Evolutionary conservation across 2,329 filamentous ascomycete genomes (phyloP), one percentile per base, ranked within the genome.

Genomic region (Diaporthe longicolla): DNA sequence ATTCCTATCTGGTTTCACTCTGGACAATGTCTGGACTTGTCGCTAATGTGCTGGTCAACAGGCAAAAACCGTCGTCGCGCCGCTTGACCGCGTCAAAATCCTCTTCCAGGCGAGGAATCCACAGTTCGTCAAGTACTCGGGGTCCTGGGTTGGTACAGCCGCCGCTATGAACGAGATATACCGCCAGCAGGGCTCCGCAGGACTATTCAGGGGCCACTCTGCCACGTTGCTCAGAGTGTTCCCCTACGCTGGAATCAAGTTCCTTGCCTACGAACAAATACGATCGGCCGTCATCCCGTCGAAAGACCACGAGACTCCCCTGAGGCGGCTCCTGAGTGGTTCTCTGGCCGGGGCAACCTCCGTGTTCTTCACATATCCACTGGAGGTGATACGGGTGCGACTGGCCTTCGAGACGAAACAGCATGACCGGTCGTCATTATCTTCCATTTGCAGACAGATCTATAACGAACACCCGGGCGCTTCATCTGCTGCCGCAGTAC

Each of bases 51-150:
- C 66, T 10, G 17, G 21, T 17, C 29, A 58, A 69, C 78, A 98
- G 95, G 97, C 94, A 76, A 99, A 99, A 88, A 98, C 96, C 0
- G 88, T 97, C 9, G 97, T 99, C 50, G 97, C 95, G 32, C 97
- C 97, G 32, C 93, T 99, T 77, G 97, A 99, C 84, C 93, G 97
- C 77, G 97, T 99, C 80, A 99, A 99, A 85, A 99, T 99, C 81
- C 93, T 99, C 55, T 98, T 99, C 85, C 97, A 99, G 83, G 93
- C 97, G 70, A 95, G 93, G 80, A 98, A 97, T 80, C 97, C 97
- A 4, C 93, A 97, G 78, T 99, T 98, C 82, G 90, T 93, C 71
- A 98, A 97, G 84, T 99, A 98, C 82, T 92, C 94, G 1, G 94
- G 95, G 54, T 95, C 93, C 55, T 98, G 95, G 93, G 89, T 90